A percentile compares a stretch with the other conserved stretches of the same genome.
These are phyloP conservation scores for Botrytis squamosa DNA, from an alignment of 2,329 filamentous ascomycete species.

Conservation along the genomic window DNA sequence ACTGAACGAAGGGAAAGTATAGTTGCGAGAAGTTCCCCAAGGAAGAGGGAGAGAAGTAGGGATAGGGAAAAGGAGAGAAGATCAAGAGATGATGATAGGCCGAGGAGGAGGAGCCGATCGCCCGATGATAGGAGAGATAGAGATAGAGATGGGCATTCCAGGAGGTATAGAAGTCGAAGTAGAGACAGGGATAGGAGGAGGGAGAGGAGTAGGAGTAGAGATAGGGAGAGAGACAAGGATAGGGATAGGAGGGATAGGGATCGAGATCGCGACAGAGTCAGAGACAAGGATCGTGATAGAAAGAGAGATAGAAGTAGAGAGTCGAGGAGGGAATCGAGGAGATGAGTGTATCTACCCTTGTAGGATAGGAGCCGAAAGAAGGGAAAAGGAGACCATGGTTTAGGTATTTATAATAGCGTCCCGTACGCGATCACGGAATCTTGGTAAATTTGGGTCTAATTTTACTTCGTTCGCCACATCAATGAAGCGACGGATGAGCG, in stretches of 20 bases:
- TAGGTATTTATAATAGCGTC: not conserved
- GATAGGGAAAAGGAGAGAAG: conserved; percentile 28
- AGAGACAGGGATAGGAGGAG: conserved; percentile 26
- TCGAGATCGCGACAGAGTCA: not conserved
- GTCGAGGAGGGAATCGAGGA: conserved; percentile 29
- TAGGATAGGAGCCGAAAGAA: not conserved
- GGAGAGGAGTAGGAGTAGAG: conserved; percentile 22
- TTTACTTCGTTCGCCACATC: not conserved
- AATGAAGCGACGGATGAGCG: not conserved
- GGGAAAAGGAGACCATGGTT: not conserved
- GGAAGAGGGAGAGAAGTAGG: conserved; percentile 34
- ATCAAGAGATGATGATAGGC: conserved; percentile 23
- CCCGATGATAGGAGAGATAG: conserved; percentile 21
- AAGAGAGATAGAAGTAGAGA: conserved; percentile 31
- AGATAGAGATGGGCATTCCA: conserved; percentile 15
- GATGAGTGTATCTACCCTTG: not conserved
- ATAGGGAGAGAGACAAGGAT: conserved; percentile 18
- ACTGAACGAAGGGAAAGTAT: conserved; percentile 32
- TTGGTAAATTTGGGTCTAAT: not conserved
- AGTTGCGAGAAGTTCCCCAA: conserved; percentile 25
- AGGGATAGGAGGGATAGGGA: conserved; percentile 8
- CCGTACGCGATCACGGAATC: too few relatives aligned
- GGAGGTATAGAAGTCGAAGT: conserved; percentile 29
- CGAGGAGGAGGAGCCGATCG: conserved; percentile 25
- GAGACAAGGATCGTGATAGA: conserved; percentile 27